A percentile compares a stretch with the other conserved stretches of the same genome.
Conservation (phyloP, 139 green algal genomes). For the Pleodorina starrii region DNA sequence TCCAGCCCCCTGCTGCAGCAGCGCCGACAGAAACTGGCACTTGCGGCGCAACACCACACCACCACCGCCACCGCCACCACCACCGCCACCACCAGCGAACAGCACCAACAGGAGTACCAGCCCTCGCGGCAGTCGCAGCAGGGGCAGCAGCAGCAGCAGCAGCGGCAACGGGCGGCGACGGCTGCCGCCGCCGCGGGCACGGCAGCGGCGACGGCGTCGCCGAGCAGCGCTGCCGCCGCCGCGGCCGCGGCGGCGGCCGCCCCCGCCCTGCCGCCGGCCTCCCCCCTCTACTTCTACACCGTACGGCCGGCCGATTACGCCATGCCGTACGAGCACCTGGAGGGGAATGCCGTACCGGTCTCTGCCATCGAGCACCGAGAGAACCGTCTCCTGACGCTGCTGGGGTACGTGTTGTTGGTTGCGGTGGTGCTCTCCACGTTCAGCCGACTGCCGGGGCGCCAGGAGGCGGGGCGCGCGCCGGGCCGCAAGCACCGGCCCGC, state of each 20-base stretch:
- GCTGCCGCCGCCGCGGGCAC: conserved; percentile 11
- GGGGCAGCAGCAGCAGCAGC: conserved; percentile 18
- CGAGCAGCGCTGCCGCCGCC: background rate
- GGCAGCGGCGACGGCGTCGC: background rate
- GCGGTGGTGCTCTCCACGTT: conserved; percentile 77
- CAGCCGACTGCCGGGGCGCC: conserved; percentile 76
- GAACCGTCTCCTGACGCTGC: conserved; percentile 14
- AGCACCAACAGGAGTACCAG: background rate
- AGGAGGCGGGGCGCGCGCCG: conserved; percentile 45
- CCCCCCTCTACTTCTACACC: conserved; percentile 75
- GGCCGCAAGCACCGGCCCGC: background rate
- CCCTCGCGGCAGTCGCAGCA: conserved; percentile 18
- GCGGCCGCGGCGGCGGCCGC: background rate
- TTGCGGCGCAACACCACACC: background rate
- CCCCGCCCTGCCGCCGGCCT: background rate
- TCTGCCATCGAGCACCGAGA: conserved; percentile 18
- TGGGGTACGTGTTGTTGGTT: conserved; percentile 79
- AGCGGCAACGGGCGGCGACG: background rate
- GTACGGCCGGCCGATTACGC: conserved; percentile 80
- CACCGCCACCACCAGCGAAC: too few relatives aligned
- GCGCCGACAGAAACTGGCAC: background rate
- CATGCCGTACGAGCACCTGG: conserved; percentile 34
- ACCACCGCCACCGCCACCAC: too few relatives aligned
- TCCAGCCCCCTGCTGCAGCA: conserved; percentile 30
- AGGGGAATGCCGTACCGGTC: conserved; percentile 28